Conservation (phyloP, 2,329 filamentous ascomycete species). For the Aspergillus jensenii region DNA sequence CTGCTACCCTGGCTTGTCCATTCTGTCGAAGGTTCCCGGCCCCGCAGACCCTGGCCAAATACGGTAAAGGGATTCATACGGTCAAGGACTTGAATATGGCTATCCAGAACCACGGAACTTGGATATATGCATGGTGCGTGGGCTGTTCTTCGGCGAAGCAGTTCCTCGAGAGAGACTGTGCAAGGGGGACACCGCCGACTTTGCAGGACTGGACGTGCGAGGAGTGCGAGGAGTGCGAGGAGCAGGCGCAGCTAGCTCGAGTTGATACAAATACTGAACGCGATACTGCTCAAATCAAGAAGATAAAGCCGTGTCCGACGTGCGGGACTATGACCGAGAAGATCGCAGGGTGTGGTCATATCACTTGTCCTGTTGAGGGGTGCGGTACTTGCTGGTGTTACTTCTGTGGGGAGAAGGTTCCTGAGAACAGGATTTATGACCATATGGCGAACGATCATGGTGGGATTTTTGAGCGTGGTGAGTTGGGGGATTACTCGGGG, state of each 20-base stretch:
- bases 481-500: not conserved
- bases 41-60: slow-evolving; percentile 35
- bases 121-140: slow-evolving; percentile 53
- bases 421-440: slow-evolving; percentile 7
- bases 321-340: slow-evolving; percentile 41
- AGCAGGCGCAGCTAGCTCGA: slow-evolving; percentile 2
- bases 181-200: slow-evolving; percentile 39
- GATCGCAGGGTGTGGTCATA: slow-evolving; percentile 42
- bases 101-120: slow-evolving; percentile 42
- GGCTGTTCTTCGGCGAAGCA: slow-evolving; percentile 45
- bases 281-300: not conserved
- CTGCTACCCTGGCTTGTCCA: slow-evolving; percentile 50
- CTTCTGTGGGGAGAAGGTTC: slow-evolving; percentile 16
- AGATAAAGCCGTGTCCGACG: slow-evolving; percentile 36
- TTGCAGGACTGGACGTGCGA: slow-evolving; percentile 45
- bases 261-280: not conserved
- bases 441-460: slow-evolving; percentile 15
- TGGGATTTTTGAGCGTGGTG: slow-evolving; percentile 2
- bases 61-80: slow-evolving; percentile 37
- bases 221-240: slow-evolving; percentile 38
- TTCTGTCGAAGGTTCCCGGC: slow-evolving; percentile 51
- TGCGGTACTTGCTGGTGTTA: slow-evolving; percentile 19
- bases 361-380: slow-evolving; percentile 31
- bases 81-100: slow-evolving; percentile 42
- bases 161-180: slow-evolving; percentile 48